Evolutionary conservation across 1,284 basidiomycete genomes (phyloP).

Genomic region (Acaromyces ingoldii): DNA sequence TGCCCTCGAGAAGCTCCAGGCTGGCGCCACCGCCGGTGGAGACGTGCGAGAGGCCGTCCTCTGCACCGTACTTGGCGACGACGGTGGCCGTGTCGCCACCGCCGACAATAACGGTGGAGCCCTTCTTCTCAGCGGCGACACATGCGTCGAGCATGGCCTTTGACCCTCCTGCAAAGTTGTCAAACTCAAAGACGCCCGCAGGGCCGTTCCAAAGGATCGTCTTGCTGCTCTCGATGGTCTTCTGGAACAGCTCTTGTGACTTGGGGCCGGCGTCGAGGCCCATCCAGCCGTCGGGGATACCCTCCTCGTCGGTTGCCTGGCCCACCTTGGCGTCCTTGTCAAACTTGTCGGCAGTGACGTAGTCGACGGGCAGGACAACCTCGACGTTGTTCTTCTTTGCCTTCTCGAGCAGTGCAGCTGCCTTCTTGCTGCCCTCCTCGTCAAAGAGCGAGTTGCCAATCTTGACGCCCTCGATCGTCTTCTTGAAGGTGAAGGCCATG

Average conservation of each 20-base stretch:
- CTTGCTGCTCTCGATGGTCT: slow-evolving; percentile 80
- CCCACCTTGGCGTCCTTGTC: slow-evolving; percentile 81
- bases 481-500: slow-evolving; percentile 99
- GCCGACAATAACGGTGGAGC: slow-evolving; percentile 81
- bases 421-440: slow-evolving; percentile 81
- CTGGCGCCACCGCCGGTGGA: slow-evolving; percentile 95
- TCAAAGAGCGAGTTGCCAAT: slow-evolving; percentile 96
- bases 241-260: slow-evolving; percentile 71
- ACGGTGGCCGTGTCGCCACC: slow-evolving; percentile 52
- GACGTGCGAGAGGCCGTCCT: slow-evolving; percentile 89
- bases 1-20: slow-evolving; percentile 92
- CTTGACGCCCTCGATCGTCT: slow-evolving; percentile 72
- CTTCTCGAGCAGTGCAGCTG: slow-evolving; percentile 77
- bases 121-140: slow-evolving; percentile 79
- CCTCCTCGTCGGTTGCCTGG: slow-evolving; percentile 70
- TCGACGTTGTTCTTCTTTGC: slow-evolving; percentile 90
- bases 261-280: slow-evolving; percentile 68
- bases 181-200: slow-evolving; percentile 96
- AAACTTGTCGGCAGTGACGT: slow-evolving; percentile 90
- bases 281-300: slow-evolving; percentile 90
- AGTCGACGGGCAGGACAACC: slow-evolving; percentile 92
- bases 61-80: slow-evolving; percentile 60
- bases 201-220: slow-evolving; percentile 93
- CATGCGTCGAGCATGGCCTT: slow-evolving; percentile 77
- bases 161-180: slow-evolving; percentile 81